Base-by-base conservation (phyloP, 345 rosid genomes). In the Ceriops decandra region DNA sequence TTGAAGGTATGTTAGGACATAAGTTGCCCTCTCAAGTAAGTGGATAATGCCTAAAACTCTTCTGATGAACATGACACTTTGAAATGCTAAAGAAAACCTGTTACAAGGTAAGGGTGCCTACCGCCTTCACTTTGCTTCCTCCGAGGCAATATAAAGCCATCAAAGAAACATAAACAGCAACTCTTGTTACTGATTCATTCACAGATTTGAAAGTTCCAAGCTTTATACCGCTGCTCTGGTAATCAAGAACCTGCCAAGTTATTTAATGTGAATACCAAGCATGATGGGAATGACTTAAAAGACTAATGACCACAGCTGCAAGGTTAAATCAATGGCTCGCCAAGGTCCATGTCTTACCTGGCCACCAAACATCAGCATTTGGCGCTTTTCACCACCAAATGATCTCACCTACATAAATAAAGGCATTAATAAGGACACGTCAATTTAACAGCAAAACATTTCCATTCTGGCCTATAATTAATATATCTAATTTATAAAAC, bases 41-140 rank as follows among this genome's bases (percentile, higher is more conserved):
- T 42, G 49, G n/a, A 47, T 15, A 17, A 35, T 27, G 47, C 24
- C 26, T 58, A 56, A 13, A 67, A 59, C 59, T 56, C 59, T 21
- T 56, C 30, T 21, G 10, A 24, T 7, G 31, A 24, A 21, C 59
- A 24, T 38, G 31, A 35, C 35, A 22, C 35, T 49, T 53, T 21
- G 60, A 28, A 68, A 33, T 46, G 46, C 47, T 63, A 62, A 52
- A 67, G 38, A 74, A 63, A 62, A 63, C 56, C 64, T 74, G 53
- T 76, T 60, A 51, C 33, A 72, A 76, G 72, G 24, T 64, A 67
- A 66, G 67, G 71, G 67, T 72, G 69, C 97, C 87, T 74, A 93
- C 97, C 71, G 96, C 84, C 85, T 91, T 93, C 83, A 91, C 98
- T 86, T 89, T 93, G 84, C 75, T 91, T 77, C 97, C 98, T 82